phyloP scores from a whole-genome alignment of 2,329 filamentous ascomycete genomes.

The Ilyonectria robusta region DNA sequence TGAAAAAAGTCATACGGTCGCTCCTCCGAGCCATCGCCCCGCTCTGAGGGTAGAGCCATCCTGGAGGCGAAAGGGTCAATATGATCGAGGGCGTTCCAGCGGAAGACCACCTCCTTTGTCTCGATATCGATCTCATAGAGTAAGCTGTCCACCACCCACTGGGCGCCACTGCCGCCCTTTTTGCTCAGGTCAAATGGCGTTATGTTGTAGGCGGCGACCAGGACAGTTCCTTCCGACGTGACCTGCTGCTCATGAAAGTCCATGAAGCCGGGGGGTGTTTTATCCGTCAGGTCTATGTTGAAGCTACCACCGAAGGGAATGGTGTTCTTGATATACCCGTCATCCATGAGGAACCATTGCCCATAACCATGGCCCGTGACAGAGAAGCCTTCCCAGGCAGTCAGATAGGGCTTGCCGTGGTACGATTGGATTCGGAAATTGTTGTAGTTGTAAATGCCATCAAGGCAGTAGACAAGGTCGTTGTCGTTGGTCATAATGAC shows the following conservation, averaged over 20 bases:
- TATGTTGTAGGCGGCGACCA: slow-evolving; percentile 46
- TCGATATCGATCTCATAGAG: slow-evolving; percentile 60
- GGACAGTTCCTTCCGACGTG: slow-evolving; percentile 40
- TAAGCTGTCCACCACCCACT: slow-evolving; percentile 49
- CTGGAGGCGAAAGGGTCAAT: slow-evolving; percentile 36
- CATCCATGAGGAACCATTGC: slow-evolving; percentile 49
- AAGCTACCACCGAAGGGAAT: slow-evolving; percentile 31
- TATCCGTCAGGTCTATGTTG: slow-evolving; percentile 2
- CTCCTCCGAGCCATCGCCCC: slow-evolving; percentile 29
- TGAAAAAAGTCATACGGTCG: slow-evolving; percentile 45
- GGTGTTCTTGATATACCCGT: slow-evolving; percentile 43
- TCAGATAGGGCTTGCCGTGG: slow-evolving; percentile 49
- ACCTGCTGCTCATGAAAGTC: slow-evolving; percentile 45
- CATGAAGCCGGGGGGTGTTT: slow-evolving; percentile 21
- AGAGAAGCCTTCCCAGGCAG: slow-evolving; percentile 47
- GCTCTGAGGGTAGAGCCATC: slow-evolving; percentile 25
- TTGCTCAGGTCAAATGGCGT: slow-evolving; percentile 38
- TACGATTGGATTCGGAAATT: slow-evolving; percentile 48
- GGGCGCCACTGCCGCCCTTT: slow-evolving; percentile 32
- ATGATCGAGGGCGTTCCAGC: slow-evolving; percentile 58
- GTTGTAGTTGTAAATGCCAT: slow-evolving; percentile 29
- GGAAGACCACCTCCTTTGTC: slow-evolving; percentile 56
- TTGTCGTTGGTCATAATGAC: slow-evolving; percentile 47
- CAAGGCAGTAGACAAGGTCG: slow-evolving; percentile 49
- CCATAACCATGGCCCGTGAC: slow-evolving; percentile 51